Evolutionary conservation across 371 early-diverging fungal species (phyloP), one percentile per base, ranked within the genome.

Genomic region (Actinomucor elegans): DNA sequence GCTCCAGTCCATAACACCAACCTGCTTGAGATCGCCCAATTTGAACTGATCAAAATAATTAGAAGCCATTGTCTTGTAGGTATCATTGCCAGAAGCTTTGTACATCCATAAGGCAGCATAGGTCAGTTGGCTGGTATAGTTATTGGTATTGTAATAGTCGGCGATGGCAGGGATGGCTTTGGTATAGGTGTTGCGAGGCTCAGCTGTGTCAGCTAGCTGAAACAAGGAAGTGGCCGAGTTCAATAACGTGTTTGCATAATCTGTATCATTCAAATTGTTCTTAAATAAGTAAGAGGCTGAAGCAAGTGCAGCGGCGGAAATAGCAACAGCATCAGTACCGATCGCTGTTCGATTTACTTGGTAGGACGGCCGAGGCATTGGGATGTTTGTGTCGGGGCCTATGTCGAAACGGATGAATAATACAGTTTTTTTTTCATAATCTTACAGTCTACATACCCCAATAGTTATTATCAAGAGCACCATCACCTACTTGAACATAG

Each of bases 61-160:
- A 24, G 66, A 59, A 1, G 84, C 84, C 57, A 73, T 77, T 18
- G 66, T 53, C 37, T 71, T 66, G 40, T 84, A 86, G 1, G 49
- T 56, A 6, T 57, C 10, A 38, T 80, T 64, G 31, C 67, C 71
- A 3, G 81, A 83, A 6, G 80, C 70, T 33, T 71, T 72, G 61
- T 76, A 80, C 61, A 87, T 74, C 87, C 87, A 87, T 11, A 83
- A 72, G 1, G 83, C 79, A 14, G 76, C 85, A 71, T 70, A 84
- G 2, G 79, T 79, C 1, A 85, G 53, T 41, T 84, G 83, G 40
- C 81, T 81, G 15, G 64, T 61, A 48, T 62, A 80, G n/a, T 59
- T 62, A 2, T 66, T 69, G 7, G 80, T 78, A 2, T 50, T 47
- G 36, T 84, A 84, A 36, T 64, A 73, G 6, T 66, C 69, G 0